Base-by-base conservation (phyloP, 805 yeast genomes). In the Blastobotrys muscicola region DNA sequence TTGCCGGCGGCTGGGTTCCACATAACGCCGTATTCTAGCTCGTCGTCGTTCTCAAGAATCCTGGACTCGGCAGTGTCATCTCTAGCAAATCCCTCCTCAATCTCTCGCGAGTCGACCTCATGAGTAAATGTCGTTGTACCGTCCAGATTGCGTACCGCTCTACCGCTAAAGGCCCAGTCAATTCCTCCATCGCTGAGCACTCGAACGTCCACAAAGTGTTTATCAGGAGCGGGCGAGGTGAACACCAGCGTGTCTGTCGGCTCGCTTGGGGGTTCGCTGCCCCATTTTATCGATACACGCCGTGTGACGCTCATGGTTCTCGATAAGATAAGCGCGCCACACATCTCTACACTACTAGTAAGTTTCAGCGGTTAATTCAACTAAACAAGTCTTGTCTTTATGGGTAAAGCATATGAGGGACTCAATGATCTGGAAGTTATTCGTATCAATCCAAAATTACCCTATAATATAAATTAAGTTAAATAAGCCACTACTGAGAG, bases 1-100 rank as follows among this genome's bases (percentile, higher is more conserved):
- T 52, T 50, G 0, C 71, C 70, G 1, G 74, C 64, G 1, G 48
- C 67, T 1, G 72, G 69, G 49, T 75, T 72, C 2, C 49, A 45
- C 80, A 76, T 74, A 3, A 48, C 49, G 0, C 79, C 79, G 0
- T 68, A 67, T 52, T 77, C 83, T 43, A 64, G 62, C 36, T 79
- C 62, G 40, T 68, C 69, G 6, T 71, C 67, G 11, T 56, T 60
- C 3, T 55, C 64, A 29, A 70, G 50, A 2, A 58, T 50, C 45
- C 65, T 63, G 47, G 75, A 74, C 10, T 63, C 56, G 0, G 80
- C 82, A 7, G 65, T 51, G 49, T 76, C 80, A 54, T 42, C 39
- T 20, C 26, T 20, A 20, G 26, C 26, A 6, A 20, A 20, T 4
- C 26, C 26, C 33, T 55, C 16, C 53, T 23, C 26, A 13, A 29